Evolutionary conservation across 139 green algal genomes (phyloP).

Genomic region (Chlamydomonas sphaeroides): DNA sequence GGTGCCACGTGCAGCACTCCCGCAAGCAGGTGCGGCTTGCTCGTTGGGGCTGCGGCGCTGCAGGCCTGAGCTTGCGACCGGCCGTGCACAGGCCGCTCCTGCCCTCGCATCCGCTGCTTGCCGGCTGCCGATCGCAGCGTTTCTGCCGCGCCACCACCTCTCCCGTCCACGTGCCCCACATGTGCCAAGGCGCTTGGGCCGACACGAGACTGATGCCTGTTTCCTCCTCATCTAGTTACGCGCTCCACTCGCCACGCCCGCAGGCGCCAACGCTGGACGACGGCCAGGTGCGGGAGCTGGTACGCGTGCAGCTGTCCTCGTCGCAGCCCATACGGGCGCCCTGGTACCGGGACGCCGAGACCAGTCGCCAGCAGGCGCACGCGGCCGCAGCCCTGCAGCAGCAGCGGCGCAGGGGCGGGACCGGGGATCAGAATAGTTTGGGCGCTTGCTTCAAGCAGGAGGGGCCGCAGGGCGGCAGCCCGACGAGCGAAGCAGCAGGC

Average conservation of each 20-base stretch:
- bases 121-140: not conserved
- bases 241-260: not conserved
- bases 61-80: too few species aligned
- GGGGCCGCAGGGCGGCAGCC: too few species aligned
- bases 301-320: constrained; percentile 38
- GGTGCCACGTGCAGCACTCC: constrained; percentile 48
- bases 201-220: too few species aligned
- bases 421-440: too few species aligned
- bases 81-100: too few species aligned
- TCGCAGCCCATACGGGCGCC: constrained; percentile 41
- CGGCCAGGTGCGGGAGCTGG: constrained; percentile 40
- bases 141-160: too few species aligned
- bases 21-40: constrained; percentile 47
- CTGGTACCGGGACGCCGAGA: constrained; percentile 32
- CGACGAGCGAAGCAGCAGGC: too few species aligned
- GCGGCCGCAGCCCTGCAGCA: not conserved
- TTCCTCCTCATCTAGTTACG: too few species aligned
- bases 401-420: not conserved
- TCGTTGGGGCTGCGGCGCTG: too few species aligned
- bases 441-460: too few species aligned
- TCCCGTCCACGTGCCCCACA: too few species aligned
- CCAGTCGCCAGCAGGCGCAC: constrained; percentile 17
- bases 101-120: not conserved
- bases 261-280: constrained; percentile 20
- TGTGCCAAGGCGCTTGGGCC: too few species aligned